Percentiles rank a stretch among this genome's conserved stretches.
These are phyloP conservation scores for Globisporangium parvum DNA, from an alignment of 352 stramenopile genomes.

Conservation along the genomic window DNA sequence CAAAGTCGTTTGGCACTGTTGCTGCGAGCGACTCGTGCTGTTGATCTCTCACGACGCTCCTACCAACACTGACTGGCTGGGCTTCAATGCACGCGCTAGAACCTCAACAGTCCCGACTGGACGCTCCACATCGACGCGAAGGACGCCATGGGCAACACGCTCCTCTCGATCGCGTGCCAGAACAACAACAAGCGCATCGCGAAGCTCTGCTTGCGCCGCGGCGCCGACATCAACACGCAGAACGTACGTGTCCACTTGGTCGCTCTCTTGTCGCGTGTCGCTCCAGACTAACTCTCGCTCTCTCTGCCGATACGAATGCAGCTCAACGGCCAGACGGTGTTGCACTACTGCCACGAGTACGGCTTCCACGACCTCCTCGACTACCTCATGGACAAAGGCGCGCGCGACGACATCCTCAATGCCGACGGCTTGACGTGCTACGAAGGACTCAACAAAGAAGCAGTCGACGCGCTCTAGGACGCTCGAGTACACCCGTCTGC, in stretches of 20 bases:
- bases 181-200: conserved; percentile 96
- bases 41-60: not conserved
- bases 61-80: not conserved
- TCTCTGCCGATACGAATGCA: conserved; percentile 15
- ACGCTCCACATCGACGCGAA: conserved; percentile 88
- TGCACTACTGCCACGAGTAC: conserved; percentile 94
- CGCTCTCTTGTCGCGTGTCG: not conserved
- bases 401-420: conserved; percentile 89
- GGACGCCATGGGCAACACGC: conserved; percentile 89
- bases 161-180: conserved; percentile 92
- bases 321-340: conserved; percentile 88
- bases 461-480: conserved; percentile 63
- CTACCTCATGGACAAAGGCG: conserved; percentile 94
- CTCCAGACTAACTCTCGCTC: not conserved
- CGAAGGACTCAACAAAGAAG: conserved; percentile 87
- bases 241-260: conserved; percentile 67
- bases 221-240: conserved; percentile 90
- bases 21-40: conserved; percentile 11
- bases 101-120: conserved; percentile 89
- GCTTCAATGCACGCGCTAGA: conserved; percentile 29
- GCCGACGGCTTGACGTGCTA: conserved; percentile 93
- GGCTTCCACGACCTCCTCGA: conserved; percentile 92
- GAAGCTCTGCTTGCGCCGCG: conserved; percentile 91
- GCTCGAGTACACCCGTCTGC: too few species aligned
- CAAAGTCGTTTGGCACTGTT: conserved; percentile 4